Base-by-base conservation (phyloP, 208 protist species). In the Trypanosoma mega region DNA sequence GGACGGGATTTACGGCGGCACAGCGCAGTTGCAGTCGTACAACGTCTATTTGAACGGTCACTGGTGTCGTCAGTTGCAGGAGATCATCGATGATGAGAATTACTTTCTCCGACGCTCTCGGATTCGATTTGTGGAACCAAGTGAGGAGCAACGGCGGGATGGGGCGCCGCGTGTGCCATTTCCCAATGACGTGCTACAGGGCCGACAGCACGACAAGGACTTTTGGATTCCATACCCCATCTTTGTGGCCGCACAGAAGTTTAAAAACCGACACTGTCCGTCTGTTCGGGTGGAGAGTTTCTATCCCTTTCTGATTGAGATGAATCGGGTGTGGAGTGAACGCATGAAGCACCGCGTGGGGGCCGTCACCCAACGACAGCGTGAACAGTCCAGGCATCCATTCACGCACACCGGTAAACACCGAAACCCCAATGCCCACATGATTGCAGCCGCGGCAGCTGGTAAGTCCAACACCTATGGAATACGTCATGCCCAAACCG, bases 211-310 rank as follows among this genome's bases (percentile, higher is more conserved):
- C 11, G 81, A 93, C 43, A 79, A 76, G 14, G 80, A 95, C 50
- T 95, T 93, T 66, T 95, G 89, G 86, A 80, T 95, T 18, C 89
- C 89, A 1, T 83, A 84, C 65, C 67, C 61, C 24, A 73, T 92
- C 26, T 90, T 93, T 71, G 64, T 76, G 14, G 83, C 83, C 41
- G 85, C 85, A 16, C 89, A 96, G 60, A 55, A 67, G 50, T 96
- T 96, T 64, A 93, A 93, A 56, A 89, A 91, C 61, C 76, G 75
- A 37, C 81, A 89, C 61, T 92, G 79, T 47, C 78, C 85, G 8
- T 78, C 83, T 23, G 45, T 91, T 14, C 82, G 72, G 21, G 65
- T 86, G 60, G 68, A 68, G 18, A 55, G 39, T 43, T 96, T 96
- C 34, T 96, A 82, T 50, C 85, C 85, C 2, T 96, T 96, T 67